Evolutionary conservation across 2,329 filamentous ascomycete species (phyloP).

Genomic region (Colletotrichum cuscutae): DNA sequence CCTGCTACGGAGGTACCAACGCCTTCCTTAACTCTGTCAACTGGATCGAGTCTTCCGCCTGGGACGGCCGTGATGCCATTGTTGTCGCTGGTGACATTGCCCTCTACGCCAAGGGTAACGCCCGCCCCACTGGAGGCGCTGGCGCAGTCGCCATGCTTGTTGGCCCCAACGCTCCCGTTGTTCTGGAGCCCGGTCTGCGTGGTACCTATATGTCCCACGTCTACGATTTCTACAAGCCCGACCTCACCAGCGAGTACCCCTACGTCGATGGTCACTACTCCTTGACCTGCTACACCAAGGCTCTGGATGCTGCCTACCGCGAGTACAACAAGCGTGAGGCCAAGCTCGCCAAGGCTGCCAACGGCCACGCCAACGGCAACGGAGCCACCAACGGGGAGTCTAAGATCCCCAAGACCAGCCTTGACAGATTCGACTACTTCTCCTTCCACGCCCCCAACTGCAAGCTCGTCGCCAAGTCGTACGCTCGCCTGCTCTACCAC

Average conservation of each 20-base stretch:
- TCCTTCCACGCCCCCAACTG: slow-evolving; percentile 87
- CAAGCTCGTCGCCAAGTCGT: slow-evolving; percentile 89
- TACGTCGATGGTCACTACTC: slow-evolving; percentile 88
- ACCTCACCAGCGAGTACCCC: slow-evolving; percentile 87
- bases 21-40: slow-evolving; percentile 85
- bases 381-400: slow-evolving; percentile 37
- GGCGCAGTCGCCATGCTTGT: slow-evolving; percentile 83
- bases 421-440: slow-evolving; percentile 87
- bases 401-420: slow-evolving; percentile 64
- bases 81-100: slow-evolving; percentile 87
- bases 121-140: slow-evolving; percentile 83
- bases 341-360: slow-evolving; percentile 64
- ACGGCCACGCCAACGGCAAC: slow-evolving; percentile 62
- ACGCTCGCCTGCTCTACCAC: slow-evolving; percentile 85
- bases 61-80: slow-evolving; percentile 85
- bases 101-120: slow-evolving; percentile 85
- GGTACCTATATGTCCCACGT: slow-evolving; percentile 85
- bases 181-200: slow-evolving; percentile 81
- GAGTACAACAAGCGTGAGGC: slow-evolving; percentile 82
- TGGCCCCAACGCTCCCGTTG: slow-evolving; percentile 81
- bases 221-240: slow-evolving; percentile 93
- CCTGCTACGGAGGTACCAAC: slow-evolving; percentile 88
- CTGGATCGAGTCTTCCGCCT: slow-evolving; percentile 88
- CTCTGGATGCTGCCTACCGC: slow-evolving; percentile 83
- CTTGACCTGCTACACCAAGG: slow-evolving; percentile 82